A percentile compares a stretch with the other conserved stretches of the same genome.
Evolutionary conservation across 129 eudicot genomes (phyloP).

Genomic region (Escallonia rubra): DNA sequence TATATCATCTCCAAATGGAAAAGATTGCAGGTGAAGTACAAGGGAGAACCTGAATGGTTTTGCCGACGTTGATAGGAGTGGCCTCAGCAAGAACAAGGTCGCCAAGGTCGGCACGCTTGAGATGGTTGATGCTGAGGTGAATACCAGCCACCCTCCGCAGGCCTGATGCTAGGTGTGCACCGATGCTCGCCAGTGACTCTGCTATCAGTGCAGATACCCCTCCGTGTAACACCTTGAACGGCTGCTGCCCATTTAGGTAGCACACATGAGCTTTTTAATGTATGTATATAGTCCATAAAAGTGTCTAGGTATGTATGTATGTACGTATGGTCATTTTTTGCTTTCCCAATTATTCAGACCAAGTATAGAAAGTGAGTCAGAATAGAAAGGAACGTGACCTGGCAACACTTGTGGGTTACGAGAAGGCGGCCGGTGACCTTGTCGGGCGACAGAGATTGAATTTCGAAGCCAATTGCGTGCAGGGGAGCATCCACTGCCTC

Average conservation of each 20-base stretch:
- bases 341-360: no score
- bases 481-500: slow-evolving; percentile 57
- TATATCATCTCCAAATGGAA: no score
- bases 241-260: slow-evolving; percentile 24
- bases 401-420: slow-evolving; percentile 61
- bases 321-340: no score
- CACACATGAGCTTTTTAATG: no score
- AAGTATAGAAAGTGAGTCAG: neutral
- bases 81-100: slow-evolving; percentile 77
- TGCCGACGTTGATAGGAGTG: slow-evolving; percentile 58
- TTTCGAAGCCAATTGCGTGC: slow-evolving; percentile 58
- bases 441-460: slow-evolving; percentile 47
- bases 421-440: slow-evolving; percentile 69
- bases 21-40: neutral
- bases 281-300: no score
- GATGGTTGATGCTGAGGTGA: slow-evolving; percentile 72
- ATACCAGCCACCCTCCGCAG: slow-evolving; percentile 78
- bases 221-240: slow-evolving; percentile 87
- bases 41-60: slow-evolving; percentile 60
- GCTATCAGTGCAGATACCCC: slow-evolving; percentile 92
- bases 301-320: no score
- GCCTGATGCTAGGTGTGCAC: slow-evolving; percentile 80
- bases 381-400: slow-evolving; percentile 21
- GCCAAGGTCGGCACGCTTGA: slow-evolving; percentile 66
- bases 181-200: slow-evolving; percentile 78